These are phyloP conservation scores for Candida pseudoviswanathii DNA, from an alignment of 1,139 yeast species.

Conservation along the genomic window DNA sequence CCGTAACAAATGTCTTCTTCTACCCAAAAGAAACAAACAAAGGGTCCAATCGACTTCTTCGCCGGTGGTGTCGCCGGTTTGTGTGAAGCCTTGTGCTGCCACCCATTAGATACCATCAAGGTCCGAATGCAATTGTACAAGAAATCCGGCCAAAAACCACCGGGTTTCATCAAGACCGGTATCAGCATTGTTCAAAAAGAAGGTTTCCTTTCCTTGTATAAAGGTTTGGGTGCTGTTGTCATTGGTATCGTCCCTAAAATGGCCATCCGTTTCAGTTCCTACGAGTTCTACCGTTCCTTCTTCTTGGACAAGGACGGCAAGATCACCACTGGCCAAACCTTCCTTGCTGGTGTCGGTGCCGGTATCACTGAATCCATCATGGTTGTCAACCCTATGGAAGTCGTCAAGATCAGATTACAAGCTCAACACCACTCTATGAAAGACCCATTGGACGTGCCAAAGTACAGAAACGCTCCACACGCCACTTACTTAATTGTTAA, in stretches of 20 bases:
- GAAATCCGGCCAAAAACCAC: constrained; percentile 65
- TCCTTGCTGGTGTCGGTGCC: constrained; percentile 95
- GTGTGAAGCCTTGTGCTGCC: constrained; percentile 95
- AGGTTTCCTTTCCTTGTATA: constrained; percentile 83
- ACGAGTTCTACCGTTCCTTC: constrained; percentile 80
- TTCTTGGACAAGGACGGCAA: constrained; percentile 68
- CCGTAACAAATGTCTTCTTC: constrained; percentile 18
- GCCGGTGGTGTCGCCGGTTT: constrained; percentile 98
- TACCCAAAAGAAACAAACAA: constrained; percentile 27
- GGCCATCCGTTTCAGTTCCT: constrained; percentile 95
- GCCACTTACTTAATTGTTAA: constrained; percentile 80
- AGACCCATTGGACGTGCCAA: constrained; percentile 79
- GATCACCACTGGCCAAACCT: constrained; percentile 72
- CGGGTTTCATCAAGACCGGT: constrained; percentile 88
- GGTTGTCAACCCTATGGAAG: constrained; percentile 97
- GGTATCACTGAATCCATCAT: constrained; percentile 95
- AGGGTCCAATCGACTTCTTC: constrained; percentile 69
- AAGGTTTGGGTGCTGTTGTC: constrained; percentile 95
- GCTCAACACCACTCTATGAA: constrained; percentile 92
- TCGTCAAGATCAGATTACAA: constrained; percentile 92
- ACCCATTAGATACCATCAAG: constrained; percentile 92
- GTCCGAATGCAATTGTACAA: constrained; percentile 93
- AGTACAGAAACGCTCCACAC: constrained; percentile 92
- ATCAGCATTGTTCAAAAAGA: constrained; percentile 75
- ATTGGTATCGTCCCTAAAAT: constrained; percentile 97